These are phyloP conservation scores for Russula abietina DNA, from an alignment of 768 basidiomycete genomes.

Conservation along the genomic window DNA sequence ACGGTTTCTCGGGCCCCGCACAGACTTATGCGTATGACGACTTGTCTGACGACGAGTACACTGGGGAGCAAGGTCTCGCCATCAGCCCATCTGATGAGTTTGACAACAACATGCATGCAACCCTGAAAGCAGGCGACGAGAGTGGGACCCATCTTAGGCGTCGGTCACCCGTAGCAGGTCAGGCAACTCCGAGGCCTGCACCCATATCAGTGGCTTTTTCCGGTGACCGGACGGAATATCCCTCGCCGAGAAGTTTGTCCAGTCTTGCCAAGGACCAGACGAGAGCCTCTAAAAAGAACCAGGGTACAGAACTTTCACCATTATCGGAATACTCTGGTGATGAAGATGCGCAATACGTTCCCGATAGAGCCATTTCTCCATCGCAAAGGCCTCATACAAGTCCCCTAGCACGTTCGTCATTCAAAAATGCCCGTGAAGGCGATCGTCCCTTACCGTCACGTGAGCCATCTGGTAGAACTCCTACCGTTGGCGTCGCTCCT, in stretches of 20 bases:
- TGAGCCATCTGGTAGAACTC: not conserved
- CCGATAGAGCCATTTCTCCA: not conserved
- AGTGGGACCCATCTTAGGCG: not conserved
- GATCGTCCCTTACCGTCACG: constrained; percentile 7
- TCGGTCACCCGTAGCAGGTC: not conserved
- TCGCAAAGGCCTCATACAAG: not conserved
- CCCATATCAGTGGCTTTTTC: not conserved
- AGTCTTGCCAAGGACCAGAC: not conserved
- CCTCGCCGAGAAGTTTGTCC: not conserved
- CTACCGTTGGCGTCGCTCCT: not conserved
- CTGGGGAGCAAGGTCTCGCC: constrained; percentile 32
- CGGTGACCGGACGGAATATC: not conserved
- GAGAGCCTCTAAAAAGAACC: not conserved
- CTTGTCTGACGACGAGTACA: constrained; percentile 14
- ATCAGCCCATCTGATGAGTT: constrained; percentile 23
- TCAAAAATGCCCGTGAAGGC: not conserved
- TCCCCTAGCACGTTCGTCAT: not conserved
- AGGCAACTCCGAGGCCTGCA: constrained; percentile 7
- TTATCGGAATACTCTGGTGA: constrained; percentile 19
- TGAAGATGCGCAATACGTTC: constrained; percentile 1
- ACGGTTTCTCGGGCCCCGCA: constrained; percentile 1
- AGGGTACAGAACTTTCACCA: constrained; percentile 9
- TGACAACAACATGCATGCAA: not conserved
- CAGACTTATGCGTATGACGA: constrained; percentile 6
- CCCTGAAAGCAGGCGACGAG: not conserved